A percentile compares a stretch with the other conserved stretches of the same genome.
Evolutionary conservation across 208 protist genomes (phyloP).

Genomic region (Porcisia deanei): DNA sequence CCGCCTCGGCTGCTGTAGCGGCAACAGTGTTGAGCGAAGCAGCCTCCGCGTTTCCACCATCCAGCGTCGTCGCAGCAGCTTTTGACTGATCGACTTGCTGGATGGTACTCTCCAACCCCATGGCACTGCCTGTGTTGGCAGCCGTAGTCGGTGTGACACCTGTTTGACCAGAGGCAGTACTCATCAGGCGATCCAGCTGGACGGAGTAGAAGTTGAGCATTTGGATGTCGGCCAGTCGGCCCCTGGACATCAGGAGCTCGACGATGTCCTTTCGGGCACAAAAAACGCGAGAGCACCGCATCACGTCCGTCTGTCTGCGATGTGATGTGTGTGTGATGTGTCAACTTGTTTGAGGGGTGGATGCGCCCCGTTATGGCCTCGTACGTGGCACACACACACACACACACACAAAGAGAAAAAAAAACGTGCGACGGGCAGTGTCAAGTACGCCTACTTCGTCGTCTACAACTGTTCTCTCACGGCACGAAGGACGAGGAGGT

Average conservation of each 20-base stretch:
- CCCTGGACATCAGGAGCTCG: slow-evolving; percentile 59
- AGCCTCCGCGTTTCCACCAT: background rate
- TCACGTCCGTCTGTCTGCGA: slow-evolving; percentile 8
- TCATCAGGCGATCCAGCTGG: slow-evolving; percentile 33
- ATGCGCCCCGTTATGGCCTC: background rate
- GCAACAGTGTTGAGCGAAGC: background rate
- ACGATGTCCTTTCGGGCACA: slow-evolving; percentile 60
- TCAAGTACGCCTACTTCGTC: background rate
- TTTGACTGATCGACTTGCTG: background rate
- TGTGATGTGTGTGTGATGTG: background rate
- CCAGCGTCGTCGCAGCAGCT: background rate
- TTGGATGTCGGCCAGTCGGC: slow-evolving; percentile 62
- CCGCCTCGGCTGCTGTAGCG: slow-evolving; percentile 7
- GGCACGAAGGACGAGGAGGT: background rate
- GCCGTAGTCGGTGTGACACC: background rate
- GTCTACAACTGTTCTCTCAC: background rate
- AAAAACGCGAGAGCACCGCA: slow-evolving; percentile 24
- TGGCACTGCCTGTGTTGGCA: background rate
- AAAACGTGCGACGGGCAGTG: background rate
- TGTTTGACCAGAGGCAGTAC: background rate
- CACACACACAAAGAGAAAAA: background rate
- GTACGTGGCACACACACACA: background rate
- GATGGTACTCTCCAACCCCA: background rate
- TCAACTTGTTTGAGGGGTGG: background rate
- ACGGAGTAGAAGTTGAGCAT: slow-evolving; percentile 69